Base-by-base conservation (phyloP, 805 yeast species). In the Candida pseudofarinosa region DNA sequence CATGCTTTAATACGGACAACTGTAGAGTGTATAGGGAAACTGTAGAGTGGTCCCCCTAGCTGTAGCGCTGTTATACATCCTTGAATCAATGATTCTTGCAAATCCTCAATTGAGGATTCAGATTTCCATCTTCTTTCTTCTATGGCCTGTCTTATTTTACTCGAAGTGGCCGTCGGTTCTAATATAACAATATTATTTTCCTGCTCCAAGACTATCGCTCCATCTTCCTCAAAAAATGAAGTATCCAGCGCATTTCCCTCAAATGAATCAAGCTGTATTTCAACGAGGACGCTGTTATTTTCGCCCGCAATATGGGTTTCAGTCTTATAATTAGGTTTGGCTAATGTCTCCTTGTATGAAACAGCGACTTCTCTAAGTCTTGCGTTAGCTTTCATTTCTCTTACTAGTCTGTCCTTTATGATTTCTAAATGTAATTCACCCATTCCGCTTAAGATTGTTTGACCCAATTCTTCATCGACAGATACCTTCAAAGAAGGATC, bases 401-500 rank as follows among this genome's bases (percentile, higher is more conserved):
- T 77, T n/a, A 87, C 65, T 34, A 89, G 72, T 42, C 97, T 72
- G 53, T 88, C 93, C 38, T 73, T 74, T 1, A 93, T 85, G 50
- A 93, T 89, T 52, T 93, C 98, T 39, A 93, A 71, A 65, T 93
- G 99, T 38, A 93, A 71, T 57, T 93, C 98, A 33, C 99, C 99
- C 98, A 91, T 91, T 26, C 99, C 99, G 15, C 96, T 82, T 23
- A 93, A 63, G 19, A 90, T 76, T 2, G 90, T 82, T 65, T 93
- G 97, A 4, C 93, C 96, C 43, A 88, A 72, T 52, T 91, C 98
- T 45, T 88, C 90, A 59, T 93, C 87, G 39, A 72, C 75, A 3
- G 78, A 63, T 5, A 88, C 75, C 23, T 79, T 77, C 47, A 93
- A 70, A 39, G 96, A 86, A 3, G 99, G 99, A 55, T 93, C 99